phyloP scores from a whole-genome alignment of 2,329 filamentous ascomycete genomes.

The Epichloe sylvatica region DNA sequence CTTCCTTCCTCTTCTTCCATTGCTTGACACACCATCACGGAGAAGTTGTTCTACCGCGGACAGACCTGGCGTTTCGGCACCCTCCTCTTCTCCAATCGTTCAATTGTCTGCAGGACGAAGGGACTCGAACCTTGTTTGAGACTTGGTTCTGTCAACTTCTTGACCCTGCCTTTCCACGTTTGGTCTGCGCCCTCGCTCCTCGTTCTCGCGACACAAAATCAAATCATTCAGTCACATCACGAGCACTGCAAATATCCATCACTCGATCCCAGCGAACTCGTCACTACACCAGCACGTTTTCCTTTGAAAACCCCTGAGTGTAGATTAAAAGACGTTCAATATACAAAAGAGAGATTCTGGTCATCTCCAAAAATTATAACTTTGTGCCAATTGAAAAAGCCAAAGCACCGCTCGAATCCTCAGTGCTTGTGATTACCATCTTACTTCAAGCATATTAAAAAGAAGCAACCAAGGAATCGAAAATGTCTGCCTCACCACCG shows the following conservation, averaged over 20 bases:
- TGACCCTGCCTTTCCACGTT: slow-evolving; percentile 18
- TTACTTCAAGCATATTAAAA: slow-evolving; percentile 16
- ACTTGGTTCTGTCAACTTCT: slow-evolving; percentile 14
- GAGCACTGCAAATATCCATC: slow-evolving; percentile 24
- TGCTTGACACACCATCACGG: slow-evolving; percentile 9
- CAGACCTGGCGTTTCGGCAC: slow-evolving; percentile 6
- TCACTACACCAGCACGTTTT: slow-evolving; percentile 83
- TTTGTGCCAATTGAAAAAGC: slow-evolving; percentile 1
- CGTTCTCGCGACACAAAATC: slow-evolving; percentile 18
- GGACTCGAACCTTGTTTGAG: slow-evolving; percentile 1
- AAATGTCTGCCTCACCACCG: slow-evolving; percentile 60
- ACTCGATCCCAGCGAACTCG: slow-evolving; percentile 27
- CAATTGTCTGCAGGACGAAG: slow-evolving; percentile 11
- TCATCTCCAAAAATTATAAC: slow-evolving; percentile 12
- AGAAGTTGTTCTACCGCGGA: slow-evolving; percentile 5
- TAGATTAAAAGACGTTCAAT: slow-evolving; percentile 33
- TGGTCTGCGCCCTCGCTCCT: slow-evolving; percentile 18
- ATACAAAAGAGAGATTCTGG: slow-evolving; percentile 16
- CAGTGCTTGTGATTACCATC: slow-evolving; percentile 8
- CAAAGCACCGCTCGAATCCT: background rate
- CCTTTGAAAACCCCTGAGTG: slow-evolving; percentile 73
- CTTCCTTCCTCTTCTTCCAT: slow-evolving; percentile 13
- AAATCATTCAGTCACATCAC: slow-evolving; percentile 22
- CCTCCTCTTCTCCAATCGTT: slow-evolving; percentile 5
- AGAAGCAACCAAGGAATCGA: slow-evolving; percentile 14